phyloP scores from a whole-genome alignment of 2,329 filamentous ascomycete species.

The Xylaria sp. region DNA sequence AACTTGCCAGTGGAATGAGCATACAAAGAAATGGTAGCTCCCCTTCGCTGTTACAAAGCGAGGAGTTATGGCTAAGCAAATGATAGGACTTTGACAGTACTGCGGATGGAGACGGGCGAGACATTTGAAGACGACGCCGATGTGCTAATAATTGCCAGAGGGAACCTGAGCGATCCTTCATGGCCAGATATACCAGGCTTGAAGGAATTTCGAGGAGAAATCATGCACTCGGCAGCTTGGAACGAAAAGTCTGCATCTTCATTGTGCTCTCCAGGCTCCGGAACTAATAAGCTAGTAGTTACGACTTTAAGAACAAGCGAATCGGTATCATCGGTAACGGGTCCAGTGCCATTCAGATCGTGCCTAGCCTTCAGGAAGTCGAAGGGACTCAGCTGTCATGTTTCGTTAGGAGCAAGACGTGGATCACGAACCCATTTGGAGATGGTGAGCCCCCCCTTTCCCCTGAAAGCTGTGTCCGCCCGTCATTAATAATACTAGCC shows the following conservation, averaged over 20 bases:
- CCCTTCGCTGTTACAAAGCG: neutral
- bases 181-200: slow-evolving; percentile 50
- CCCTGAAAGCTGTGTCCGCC: neutral
- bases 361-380: slow-evolving; percentile 50
- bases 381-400: slow-evolving; percentile 46
- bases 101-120: slow-evolving; percentile 40
- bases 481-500: slow-evolving; percentile 19
- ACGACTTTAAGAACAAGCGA: slow-evolving; percentile 51
- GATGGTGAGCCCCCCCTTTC: slow-evolving; percentile 34
- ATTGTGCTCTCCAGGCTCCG: neutral
- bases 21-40: slow-evolving; percentile 43
- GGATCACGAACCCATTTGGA: slow-evolving; percentile 52
- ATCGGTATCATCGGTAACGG: slow-evolving; percentile 57
- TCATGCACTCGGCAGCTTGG: slow-evolving; percentile 52
- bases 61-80: neutral
- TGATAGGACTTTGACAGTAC: slow-evolving; percentile 40
- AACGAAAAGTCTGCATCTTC: slow-evolving; percentile 39
- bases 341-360: slow-evolving; percentile 56
- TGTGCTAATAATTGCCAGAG: slow-evolving; percentile 46
- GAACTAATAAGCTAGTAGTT: slow-evolving; percentile 35
- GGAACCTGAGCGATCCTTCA: slow-evolving; percentile 45
- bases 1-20: slow-evolving; percentile 45
- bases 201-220: slow-evolving; percentile 44
- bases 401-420: slow-evolving; percentile 53
- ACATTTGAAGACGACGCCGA: slow-evolving; percentile 44